Base-by-base conservation (phyloP, 164 flowering plant species). In the Platanus orientalis region DNA sequence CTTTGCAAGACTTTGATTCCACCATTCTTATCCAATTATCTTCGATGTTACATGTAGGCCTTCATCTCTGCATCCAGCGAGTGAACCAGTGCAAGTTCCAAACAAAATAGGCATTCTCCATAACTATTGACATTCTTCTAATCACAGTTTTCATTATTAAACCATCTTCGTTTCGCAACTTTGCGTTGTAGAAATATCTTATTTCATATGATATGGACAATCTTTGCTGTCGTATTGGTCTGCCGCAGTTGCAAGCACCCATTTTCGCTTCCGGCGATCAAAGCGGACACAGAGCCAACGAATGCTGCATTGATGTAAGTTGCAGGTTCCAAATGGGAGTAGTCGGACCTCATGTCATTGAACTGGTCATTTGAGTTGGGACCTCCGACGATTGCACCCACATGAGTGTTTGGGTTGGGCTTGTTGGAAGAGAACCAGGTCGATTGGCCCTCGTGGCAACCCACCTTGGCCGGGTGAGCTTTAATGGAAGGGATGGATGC, bases 381-480 rank as follows among this genome's bases (percentile, higher is more conserved):
- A 2, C 94, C 97, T 53, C 94, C 97, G 21, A 83, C 97, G 32
- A 88, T 40, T 20, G 97, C 92, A 42, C 97, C 94, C n/a, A 77
- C 77, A 60, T 81, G 88, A 21, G 61, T 65, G 57, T 86, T 90
- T 29, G 97, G 92, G 52, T 88, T 83, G 0, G 86, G 82, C 1
- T 59, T 53, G 40, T 20, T 17, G 0, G 80, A 64, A 20, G 47
- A 23, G 68, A 61, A 83, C 78, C 83, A 88, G 28, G n/a, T 62
- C 1, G 80, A 71, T 57, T 48, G 60, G 23, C 85, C 94, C 19
- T 80, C 83, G 16, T 75, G 69, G 76, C 97, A 90, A 0, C 78
- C 83, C 6, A 88, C 63, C 64, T 82, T 84, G 14, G 39, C 62
- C 10, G 84, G 86, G 51, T 67, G 82, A n/a, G 25, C 49, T 10